These are phyloP conservation scores for Lithohypha guttulata DNA, from an alignment of 2,329 filamentous ascomycete genomes.

Conservation along the genomic window DNA sequence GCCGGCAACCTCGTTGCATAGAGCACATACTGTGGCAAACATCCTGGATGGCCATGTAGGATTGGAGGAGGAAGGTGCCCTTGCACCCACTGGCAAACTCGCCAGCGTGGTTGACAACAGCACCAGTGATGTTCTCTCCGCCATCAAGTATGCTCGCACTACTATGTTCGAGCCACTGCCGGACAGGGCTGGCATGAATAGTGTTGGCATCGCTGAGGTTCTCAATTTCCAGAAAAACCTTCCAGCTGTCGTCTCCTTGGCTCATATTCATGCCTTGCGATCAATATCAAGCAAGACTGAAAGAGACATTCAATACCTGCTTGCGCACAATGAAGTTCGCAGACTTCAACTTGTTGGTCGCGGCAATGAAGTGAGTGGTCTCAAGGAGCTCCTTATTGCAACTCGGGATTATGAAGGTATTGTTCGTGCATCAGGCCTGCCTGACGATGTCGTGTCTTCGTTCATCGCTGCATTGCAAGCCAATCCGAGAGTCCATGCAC, in stretches of 20 bases:
- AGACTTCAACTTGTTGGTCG: conserved; percentile 47
- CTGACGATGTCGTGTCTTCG: conserved; percentile 12
- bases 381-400: conserved; percentile 49
- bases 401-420: conserved; percentile 42
- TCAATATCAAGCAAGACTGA: conserved; percentile 48
- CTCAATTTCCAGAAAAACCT: conserved; percentile 45
- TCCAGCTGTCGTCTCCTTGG: conserved; percentile 48
- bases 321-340: conserved; percentile 41
- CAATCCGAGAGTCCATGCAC: conserved; percentile 37
- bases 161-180: conserved; percentile 49
- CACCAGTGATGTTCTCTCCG: conserved; percentile 41
- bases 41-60: conserved; percentile 20
- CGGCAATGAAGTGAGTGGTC: conserved; percentile 43
- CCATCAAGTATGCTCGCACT: conserved; percentile 41
- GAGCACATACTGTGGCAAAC: conserved; percentile 20
- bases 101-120: conserved; percentile 38
- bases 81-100: conserved; percentile 44
- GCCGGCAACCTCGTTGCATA: conserved; percentile 30
- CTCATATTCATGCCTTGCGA: conserved; percentile 50
- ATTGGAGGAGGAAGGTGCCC: conserved; percentile 23
- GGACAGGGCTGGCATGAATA: conserved; percentile 50
- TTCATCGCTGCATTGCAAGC: conserved; percentile 31
- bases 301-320: conserved; percentile 46
- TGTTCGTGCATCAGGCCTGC: conserved; percentile 26
- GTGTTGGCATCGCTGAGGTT: conserved; percentile 48